Evolutionary conservation across 176 grass and related monocot species (phyloP).

Genomic region (Lolium perenne): DNA sequence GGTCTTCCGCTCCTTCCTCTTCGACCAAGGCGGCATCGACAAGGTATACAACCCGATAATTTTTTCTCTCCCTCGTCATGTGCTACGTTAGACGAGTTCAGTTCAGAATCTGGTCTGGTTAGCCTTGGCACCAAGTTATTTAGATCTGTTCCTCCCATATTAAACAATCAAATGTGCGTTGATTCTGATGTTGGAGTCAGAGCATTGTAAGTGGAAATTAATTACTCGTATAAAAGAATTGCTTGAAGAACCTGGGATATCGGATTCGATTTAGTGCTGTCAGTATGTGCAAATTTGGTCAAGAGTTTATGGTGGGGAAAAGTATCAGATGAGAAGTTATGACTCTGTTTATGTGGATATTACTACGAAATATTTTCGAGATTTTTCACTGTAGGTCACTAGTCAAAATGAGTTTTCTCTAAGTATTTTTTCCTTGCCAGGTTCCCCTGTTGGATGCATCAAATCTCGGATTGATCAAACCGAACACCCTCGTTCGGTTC

Average conservation of each 20-base stretch:
- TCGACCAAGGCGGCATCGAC: slow-evolving; percentile 69
- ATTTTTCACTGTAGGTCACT: background rate
- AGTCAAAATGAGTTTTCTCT: background rate
- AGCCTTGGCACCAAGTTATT: background rate
- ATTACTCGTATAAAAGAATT: background rate
- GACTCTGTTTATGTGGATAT: background rate
- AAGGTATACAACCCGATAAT: slow-evolving; percentile 37
- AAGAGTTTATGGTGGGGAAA: background rate
- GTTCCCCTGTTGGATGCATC: slow-evolving; percentile 77
- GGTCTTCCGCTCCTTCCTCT: slow-evolving; percentile 84
- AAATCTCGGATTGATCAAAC: slow-evolving; percentile 68
- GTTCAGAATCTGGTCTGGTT: background rate
- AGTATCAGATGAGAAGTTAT: background rate
- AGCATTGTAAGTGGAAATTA: background rate
- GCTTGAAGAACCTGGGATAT: background rate
- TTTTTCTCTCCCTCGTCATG: background rate
- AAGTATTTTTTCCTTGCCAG: slow-evolving; percentile 41
- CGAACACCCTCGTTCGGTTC: slow-evolving; percentile 87
- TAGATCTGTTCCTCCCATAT: background rate
- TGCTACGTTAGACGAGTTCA: background rate
- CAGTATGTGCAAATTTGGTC: background rate
- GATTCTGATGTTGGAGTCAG: background rate
- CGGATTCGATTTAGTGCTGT: background rate
- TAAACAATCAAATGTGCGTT: background rate
- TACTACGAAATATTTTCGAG: background rate